phyloP scores from a whole-genome alignment of 768 basidiomycete species.

The Flagelloscypha sp. region DNA sequence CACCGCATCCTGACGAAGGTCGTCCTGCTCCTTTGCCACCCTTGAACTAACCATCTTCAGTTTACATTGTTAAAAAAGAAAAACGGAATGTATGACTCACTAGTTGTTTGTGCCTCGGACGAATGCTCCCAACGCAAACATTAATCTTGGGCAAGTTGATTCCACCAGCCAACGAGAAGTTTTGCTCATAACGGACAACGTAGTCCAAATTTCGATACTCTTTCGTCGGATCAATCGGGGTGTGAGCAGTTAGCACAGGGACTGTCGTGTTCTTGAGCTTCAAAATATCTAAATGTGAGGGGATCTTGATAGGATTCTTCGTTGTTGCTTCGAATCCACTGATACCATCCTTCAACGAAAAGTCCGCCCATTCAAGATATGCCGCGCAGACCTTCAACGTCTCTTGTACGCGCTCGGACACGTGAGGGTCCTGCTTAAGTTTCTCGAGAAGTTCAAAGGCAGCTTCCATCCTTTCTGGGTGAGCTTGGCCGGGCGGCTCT shows the following conservation, averaged over 20 bases:
- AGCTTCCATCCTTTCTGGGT: slow-evolving; percentile 57
- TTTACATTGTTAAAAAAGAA: neutral
- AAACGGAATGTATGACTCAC: slow-evolving; percentile 34
- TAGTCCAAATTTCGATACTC: slow-evolving; percentile 64
- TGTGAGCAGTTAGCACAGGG: slow-evolving; percentile 75
- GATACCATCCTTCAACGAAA: slow-evolving; percentile 34
- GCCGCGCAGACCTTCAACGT: slow-evolving; percentile 59
- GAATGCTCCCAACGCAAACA: slow-evolving; percentile 59
- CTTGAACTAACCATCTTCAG: slow-evolving; percentile 58
- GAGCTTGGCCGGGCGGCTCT: slow-evolving; percentile 40
- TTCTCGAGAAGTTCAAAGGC: slow-evolving; percentile 55
- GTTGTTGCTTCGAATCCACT: slow-evolving; percentile 9
- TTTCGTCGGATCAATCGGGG: slow-evolving; percentile 60
- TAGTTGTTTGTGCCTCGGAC: slow-evolving; percentile 64
- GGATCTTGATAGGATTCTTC: slow-evolving; percentile 31
- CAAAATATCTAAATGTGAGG: slow-evolving; percentile 35
- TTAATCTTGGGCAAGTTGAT: slow-evolving; percentile 77
- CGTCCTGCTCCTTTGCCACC: slow-evolving; percentile 85
- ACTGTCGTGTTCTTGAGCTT: slow-evolving; percentile 50
- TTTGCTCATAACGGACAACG: slow-evolving; percentile 52
- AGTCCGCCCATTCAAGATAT: slow-evolving; percentile 68
- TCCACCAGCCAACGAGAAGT: slow-evolving; percentile 67
- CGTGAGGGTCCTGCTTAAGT: slow-evolving; percentile 34
- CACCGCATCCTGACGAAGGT: slow-evolving; percentile 93
- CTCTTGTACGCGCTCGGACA: slow-evolving; percentile 31